A percentile compares a stretch with the other conserved stretches of the same genome.
phyloP scores from a whole-genome alignment of 139 green algal genomes.

The Chlamydomonas sp. region DNA sequence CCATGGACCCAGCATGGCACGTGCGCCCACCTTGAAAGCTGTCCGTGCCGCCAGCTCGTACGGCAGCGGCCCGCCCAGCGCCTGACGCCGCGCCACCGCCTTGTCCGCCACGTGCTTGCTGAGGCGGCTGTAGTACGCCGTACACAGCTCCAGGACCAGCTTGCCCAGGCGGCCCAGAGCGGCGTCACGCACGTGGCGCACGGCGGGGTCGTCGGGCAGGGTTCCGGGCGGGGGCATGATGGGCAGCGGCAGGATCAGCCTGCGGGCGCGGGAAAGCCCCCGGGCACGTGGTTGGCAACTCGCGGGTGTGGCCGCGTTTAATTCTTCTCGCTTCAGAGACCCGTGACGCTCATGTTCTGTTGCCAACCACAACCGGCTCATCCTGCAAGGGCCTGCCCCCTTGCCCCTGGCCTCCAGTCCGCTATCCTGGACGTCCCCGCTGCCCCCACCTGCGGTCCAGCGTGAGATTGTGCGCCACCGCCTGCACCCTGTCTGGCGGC shows the following conservation, averaged over 20 bases:
- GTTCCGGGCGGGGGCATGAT: conserved; percentile 12
- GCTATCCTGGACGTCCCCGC: neutral
- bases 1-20: neutral
- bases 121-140: conserved; percentile 16
- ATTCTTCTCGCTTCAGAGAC: too few relatives aligned
- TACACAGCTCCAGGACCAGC: conserved; percentile 45
- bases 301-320: too few relatives aligned
- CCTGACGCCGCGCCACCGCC: conserved; percentile 8
- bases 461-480: conserved; percentile 39
- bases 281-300: neutral
- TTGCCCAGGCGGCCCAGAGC: conserved; percentile 17
- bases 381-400: too few relatives aligned
- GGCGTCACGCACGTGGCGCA: conserved; percentile 8
- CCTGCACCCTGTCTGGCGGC: conserved; percentile 35
- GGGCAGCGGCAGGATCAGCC: conserved; percentile 34
- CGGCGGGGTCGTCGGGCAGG: conserved; percentile 12
- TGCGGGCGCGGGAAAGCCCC: neutral
- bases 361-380: too few relatives aligned
- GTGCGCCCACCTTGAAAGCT: conserved; percentile 36
- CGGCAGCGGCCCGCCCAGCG: conserved; percentile 5
- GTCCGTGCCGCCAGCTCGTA: conserved; percentile 31
- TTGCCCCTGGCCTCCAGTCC: too few relatives aligned
- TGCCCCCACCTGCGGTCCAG: conserved; percentile 32
- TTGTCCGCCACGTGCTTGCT: conserved; percentile 35
- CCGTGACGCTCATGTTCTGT: too few relatives aligned